Evolutionary conservation across 2,329 filamentous ascomycete species (phyloP).

Genomic region (Aspergillus spinulosporus): DNA sequence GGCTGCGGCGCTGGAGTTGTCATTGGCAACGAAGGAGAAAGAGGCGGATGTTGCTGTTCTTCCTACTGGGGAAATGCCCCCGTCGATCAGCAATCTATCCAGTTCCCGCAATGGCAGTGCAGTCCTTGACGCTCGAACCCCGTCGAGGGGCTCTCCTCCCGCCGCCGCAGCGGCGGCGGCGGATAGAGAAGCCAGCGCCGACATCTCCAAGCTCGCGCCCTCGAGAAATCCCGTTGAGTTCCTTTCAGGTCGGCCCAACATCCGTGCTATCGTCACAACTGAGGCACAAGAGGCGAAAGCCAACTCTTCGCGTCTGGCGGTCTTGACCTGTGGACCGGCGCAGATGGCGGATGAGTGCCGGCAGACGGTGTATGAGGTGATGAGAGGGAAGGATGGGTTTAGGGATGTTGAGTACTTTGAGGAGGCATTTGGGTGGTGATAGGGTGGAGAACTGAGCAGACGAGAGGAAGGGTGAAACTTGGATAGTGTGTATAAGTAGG

Average conservation of each 20-base stretch:
- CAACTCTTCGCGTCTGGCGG: slow-evolving; percentile 30
- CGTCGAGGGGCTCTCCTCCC: no score
- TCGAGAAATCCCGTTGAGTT: background rate
- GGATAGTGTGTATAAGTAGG: no score
- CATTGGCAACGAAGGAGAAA: background rate
- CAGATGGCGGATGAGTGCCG: slow-evolving; percentile 47
- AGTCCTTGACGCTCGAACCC: background rate
- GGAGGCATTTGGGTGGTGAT: slow-evolving; percentile 20
- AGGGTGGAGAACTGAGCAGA: no score
- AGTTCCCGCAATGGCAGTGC: background rate
- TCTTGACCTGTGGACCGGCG: slow-evolving; percentile 43
- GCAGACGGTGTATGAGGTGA: slow-evolving; percentile 35
- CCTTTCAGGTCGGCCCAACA: background rate
- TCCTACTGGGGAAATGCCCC: background rate
- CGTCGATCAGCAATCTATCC: background rate
- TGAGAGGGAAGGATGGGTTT: slow-evolving; percentile 26
- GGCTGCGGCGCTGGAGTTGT: background rate
- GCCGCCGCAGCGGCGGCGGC: no score
- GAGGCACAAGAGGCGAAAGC: background rate
- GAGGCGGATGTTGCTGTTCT: background rate
- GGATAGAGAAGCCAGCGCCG: background rate
- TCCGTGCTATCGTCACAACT: background rate
- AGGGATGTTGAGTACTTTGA: slow-evolving; percentile 46
- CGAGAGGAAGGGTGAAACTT: no score
- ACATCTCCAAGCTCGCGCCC: background rate